These are phyloP conservation scores for Themeda triandra DNA, from an alignment of 176 grass and related monocot species.

Conservation along the genomic window DNA sequence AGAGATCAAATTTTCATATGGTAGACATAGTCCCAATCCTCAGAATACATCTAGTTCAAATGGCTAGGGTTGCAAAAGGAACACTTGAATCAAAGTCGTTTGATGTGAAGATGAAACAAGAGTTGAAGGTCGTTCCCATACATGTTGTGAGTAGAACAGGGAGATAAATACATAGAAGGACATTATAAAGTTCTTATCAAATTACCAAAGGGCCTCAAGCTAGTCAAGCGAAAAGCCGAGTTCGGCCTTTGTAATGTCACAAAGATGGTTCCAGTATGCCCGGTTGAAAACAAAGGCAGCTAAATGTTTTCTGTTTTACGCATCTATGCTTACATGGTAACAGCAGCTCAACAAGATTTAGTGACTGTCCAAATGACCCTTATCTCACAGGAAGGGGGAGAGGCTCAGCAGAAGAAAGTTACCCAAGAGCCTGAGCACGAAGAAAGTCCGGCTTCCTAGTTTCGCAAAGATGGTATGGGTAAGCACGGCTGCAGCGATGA, in stretches of 20 bases:
- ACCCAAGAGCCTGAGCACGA: neutral
- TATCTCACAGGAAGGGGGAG: neutral
- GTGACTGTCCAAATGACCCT: neutral
- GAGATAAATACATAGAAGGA: neutral
- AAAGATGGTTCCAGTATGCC: neutral
- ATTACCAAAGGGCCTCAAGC: neutral
- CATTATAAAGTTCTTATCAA: neutral
- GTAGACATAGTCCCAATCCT: neutral
- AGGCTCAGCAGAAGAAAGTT: neutral
- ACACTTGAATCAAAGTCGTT: neutral
- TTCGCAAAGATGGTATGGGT: neutral
- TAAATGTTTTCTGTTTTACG: neutral
- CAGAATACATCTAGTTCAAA: neutral
- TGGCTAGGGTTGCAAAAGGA: neutral
- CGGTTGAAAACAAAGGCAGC: neutral
- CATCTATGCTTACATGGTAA: neutral
- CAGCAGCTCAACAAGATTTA: neutral
- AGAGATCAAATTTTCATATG: neutral
- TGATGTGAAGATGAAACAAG: neutral
- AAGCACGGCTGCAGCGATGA: neutral
- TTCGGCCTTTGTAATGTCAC: neutral
- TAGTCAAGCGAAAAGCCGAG: neutral
- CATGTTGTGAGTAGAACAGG: neutral
- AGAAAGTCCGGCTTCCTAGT: neutral
- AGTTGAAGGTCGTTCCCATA: neutral